phyloP scores from a whole-genome alignment of 306 rosid genomes.

The Prunus padus region DNA sequence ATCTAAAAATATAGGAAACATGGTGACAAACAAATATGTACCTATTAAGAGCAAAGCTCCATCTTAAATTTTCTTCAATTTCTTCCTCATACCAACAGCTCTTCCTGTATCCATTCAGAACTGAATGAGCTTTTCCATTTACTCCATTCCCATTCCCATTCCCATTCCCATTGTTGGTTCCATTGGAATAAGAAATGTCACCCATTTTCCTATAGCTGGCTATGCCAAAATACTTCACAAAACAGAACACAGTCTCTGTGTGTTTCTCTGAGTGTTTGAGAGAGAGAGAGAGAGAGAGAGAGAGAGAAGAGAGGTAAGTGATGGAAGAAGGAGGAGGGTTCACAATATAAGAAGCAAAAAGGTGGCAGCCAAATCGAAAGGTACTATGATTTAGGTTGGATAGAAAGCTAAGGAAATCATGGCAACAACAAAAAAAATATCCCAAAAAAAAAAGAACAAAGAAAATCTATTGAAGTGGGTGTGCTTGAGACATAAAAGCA shows the following conservation, averaged over 20 bases:
- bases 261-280: background rate
- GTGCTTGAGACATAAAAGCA: slow-evolving; percentile 20
- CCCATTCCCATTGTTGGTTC: slow-evolving; percentile 47
- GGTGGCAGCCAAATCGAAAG: slow-evolving; percentile 29
- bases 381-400: slow-evolving; percentile 26
- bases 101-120: slow-evolving; percentile 75
- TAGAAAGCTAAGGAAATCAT: slow-evolving; percentile 1
- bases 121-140: slow-evolving; percentile 51
- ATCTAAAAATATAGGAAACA: too few relatives aligned
- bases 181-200: slow-evolving; percentile 63
- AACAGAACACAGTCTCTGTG: background rate
- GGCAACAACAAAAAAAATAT: background rate
- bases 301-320: slow-evolving; percentile 17
- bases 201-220: slow-evolving; percentile 45
- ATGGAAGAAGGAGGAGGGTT: slow-evolving; percentile 32
- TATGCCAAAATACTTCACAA: slow-evolving; percentile 1
- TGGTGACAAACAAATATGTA: slow-evolving; percentile 10
- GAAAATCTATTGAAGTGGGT: slow-evolving; percentile 3
- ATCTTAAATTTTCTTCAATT: slow-evolving; percentile 88
- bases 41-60: slow-evolving; percentile 99
- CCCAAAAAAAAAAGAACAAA: background rate
- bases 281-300: slow-evolving; percentile 17
- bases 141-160: slow-evolving; percentile 52
- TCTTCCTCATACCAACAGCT: slow-evolving; percentile 99
- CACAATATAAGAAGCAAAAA: slow-evolving; percentile 42